phyloP scores from a whole-genome alignment of 208 protist genomes.

The Leishmania lainsoni region DNA sequence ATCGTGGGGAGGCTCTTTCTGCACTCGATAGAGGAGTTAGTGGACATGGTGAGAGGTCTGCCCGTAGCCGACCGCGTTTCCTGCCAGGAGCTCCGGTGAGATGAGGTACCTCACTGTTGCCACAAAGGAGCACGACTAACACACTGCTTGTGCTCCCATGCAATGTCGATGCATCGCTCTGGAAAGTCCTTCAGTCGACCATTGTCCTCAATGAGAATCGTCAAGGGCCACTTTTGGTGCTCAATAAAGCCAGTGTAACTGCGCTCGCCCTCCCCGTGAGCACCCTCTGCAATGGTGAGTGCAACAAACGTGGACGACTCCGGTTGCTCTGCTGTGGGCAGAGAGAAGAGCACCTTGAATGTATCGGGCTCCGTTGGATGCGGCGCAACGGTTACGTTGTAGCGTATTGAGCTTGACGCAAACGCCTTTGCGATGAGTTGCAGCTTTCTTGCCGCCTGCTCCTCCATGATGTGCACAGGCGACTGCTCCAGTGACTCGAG shows the following conservation, averaged over 20 bases:
- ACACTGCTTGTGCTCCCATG: conserved; percentile 44
- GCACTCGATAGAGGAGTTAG: not conserved
- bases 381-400: conserved; percentile 61
- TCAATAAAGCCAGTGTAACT: conserved; percentile 40
- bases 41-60: not conserved
- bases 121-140: conserved; percentile 31
- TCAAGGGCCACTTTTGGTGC: conserved; percentile 34
- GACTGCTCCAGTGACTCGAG: not conserved
- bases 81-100: not conserved
- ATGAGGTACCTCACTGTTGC: conserved; percentile 1
- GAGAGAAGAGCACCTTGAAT: conserved; percentile 61
- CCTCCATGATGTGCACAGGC: conserved; percentile 5
- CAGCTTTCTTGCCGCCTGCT: conserved; percentile 10
- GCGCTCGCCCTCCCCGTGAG: not conserved
- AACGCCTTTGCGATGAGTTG: conserved; percentile 47
- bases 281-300: conserved; percentile 30
- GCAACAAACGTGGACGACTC: conserved; percentile 57
- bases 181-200: conserved; percentile 32
- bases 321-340: conserved; percentile 52
- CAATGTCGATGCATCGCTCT: conserved; percentile 41
- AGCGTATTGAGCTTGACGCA: conserved; percentile 36
- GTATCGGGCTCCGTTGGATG: conserved; percentile 35
- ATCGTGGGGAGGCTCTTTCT: not conserved
- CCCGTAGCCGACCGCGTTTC: not conserved
- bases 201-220: conserved; percentile 24